Base-by-base conservation (phyloP, 192 early-diverging fungal species). In the Dimargaris xerosporica region DNA sequence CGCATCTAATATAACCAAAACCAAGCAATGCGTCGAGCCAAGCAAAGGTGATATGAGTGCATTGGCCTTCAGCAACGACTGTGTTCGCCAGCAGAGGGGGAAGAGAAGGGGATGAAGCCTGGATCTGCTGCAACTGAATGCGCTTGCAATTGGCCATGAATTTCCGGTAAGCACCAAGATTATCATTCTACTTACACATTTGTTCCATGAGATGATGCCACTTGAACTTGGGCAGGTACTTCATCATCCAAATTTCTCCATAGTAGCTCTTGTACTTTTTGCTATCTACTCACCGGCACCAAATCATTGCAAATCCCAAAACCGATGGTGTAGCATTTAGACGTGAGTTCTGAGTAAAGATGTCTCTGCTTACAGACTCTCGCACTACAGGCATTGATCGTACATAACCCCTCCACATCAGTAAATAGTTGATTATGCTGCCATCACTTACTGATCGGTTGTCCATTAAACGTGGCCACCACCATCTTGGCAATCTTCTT, bases 231-330 rank as follows among this genome's bases (percentile, higher is more conserved):
- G 91, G 87, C 39, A 98, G 71, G 65, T 98, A 98, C 71, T 91
- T 92, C 54, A 98, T 85, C 69, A 88, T 96, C 96, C 96, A 98
- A 67, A 96, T 73, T 59, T 96, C 93, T 66, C 96, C 92, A 71
- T 93, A 88, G 69, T 91, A 93, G 60, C 77, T 79, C 51, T 77
- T 82, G 39, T 86, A 78, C 71, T 91, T 92, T 64, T 91, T 94
- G 30, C 89, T 88, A 9, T 85, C 80, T 73, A 65, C 13, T 28
- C 2, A 46, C 26, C 29, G 51, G 17, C 34, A 45, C 29, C 30
- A 39, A 25, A n/a, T 21, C 0, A n/a, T 21, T 64, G 10, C 7
- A 39, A 41, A 63, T 29, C n/a, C 39, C 25, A 31, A 21, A 23
- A 66, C 28, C 10, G 30, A 59, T 10, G 11, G 43, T 42, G 34